Conservation (phyloP, 2,329 filamentous ascomycete genomes). For the Ophiostoma tasmaniense region DNA sequence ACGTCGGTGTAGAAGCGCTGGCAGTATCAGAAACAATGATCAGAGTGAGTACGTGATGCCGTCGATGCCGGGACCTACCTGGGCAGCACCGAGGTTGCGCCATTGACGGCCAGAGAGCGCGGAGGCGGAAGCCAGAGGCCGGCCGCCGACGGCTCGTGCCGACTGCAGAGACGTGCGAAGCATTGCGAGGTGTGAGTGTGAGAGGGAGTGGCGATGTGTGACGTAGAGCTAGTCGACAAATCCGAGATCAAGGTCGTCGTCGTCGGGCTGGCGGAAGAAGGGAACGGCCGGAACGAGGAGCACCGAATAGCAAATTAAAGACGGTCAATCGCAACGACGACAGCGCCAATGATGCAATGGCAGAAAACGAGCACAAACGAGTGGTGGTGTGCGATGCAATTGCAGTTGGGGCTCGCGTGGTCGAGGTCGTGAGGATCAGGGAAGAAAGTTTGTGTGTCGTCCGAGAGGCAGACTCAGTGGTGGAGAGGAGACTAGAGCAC, state of each 20-base stretch:
- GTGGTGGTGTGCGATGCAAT: conserved; percentile 4
- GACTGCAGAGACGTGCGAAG: conserved; percentile 61
- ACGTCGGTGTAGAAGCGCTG: conserved; percentile 50
- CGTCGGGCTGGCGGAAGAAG: background rate
- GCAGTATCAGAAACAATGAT: background rate
- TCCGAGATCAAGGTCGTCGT: background rate
- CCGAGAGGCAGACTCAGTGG: background rate
- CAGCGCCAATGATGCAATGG: background rate
- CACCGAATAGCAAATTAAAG: background rate
- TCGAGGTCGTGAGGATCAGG: background rate
- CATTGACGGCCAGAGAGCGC: conserved; percentile 46
- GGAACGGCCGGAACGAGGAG: background rate
- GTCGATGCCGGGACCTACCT: conserved; percentile 12
- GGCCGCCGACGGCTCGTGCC: conserved; percentile 50
- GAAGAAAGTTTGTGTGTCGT: conserved; percentile 6
- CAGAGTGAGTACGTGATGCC: background rate
- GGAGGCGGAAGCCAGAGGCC: conserved; percentile 41
- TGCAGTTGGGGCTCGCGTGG: conserved; percentile 7
- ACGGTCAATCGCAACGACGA: background rate
- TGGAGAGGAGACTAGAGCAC: background rate
- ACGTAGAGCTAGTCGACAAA: background rate
- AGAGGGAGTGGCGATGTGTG: conserved; percentile 16
- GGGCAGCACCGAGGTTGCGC: conserved; percentile 31
- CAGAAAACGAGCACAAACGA: background rate
- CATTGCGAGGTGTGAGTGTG: conserved; percentile 36